A percentile compares a stretch with the other conserved stretches of the same genome.
Evolutionary conservation across 345 rosid genomes (phyloP).

Genomic region (Salix caprea): DNA sequence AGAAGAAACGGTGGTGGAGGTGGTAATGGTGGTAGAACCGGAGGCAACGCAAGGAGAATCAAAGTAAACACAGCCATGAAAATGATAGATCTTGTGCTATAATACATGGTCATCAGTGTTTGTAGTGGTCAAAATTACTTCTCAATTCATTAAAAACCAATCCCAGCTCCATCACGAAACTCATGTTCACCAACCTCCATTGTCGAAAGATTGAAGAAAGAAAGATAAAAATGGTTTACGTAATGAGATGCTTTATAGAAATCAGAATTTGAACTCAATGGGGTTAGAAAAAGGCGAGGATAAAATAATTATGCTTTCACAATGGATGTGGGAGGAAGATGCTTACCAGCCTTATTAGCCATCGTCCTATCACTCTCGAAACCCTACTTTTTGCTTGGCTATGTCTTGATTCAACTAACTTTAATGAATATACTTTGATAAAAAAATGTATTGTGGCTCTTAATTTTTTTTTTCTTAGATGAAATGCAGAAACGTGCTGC

Average conservation of each 20-base stretch:
- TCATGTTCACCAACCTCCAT: neutral
- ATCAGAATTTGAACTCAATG: neutral
- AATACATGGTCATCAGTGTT: neutral
- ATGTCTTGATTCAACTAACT: constrained; percentile 9
- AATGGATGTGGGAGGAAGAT: neutral
- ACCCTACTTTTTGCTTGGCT: neutral
- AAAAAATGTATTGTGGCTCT: neutral
- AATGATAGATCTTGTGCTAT: neutral
- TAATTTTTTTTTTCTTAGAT: neutral
- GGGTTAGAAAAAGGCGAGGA: neutral
- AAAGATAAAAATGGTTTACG: neutral
- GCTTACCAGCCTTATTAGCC: neutral
- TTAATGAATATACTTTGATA: neutral
- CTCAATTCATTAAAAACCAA: neutral
- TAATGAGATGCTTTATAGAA: neutral
- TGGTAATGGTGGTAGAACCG: constrained; percentile 8
- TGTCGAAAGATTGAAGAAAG: neutral
- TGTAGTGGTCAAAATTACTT: neutral
- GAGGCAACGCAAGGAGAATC: constrained; percentile 4
- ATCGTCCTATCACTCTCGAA: neutral
- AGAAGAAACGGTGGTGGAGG: constrained; percentile 6
- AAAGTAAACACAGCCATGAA: neutral
- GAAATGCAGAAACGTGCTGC: neutral
- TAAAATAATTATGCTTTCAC: neutral
- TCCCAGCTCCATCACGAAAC: neutral